These are phyloP conservation scores for Silene vulgaris DNA, from an alignment of 179 eudicot species.

Conservation along the genomic window DNA sequence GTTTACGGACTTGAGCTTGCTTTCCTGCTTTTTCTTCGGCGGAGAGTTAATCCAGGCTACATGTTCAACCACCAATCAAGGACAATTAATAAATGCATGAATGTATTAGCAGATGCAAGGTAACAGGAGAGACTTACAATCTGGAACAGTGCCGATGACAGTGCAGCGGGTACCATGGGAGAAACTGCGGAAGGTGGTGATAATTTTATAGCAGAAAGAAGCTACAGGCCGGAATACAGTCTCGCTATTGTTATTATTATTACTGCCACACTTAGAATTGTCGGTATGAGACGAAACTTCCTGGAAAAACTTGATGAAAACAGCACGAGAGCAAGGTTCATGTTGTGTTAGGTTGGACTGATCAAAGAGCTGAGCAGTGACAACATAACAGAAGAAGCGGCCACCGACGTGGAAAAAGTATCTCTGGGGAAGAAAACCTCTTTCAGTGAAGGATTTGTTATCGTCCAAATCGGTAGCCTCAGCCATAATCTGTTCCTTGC, in stretches of 20 bases:
- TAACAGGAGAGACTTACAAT: no score
- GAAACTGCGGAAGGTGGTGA: no score
- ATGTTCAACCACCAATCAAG: no score
- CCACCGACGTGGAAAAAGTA: not conserved
- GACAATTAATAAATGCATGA: no score
- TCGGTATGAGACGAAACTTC: not conserved
- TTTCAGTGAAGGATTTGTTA: not conserved
- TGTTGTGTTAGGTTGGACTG: not conserved
- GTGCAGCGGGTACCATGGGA: no score
- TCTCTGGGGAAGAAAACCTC: not conserved
- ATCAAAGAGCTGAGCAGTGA: not conserved
- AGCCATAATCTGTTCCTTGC: not conserved
- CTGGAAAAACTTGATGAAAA: slow-evolving; percentile 1
- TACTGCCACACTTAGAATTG: not conserved
- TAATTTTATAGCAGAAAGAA: not conserved
- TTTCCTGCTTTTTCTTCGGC: no score
- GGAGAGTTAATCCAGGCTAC: no score
- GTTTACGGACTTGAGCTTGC: no score
- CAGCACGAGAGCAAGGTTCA: not conserved
- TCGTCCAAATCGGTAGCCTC: not conserved
- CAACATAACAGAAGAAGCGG: no score
- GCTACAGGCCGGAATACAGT: not conserved
- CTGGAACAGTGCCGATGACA: not conserved
- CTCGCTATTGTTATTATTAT: not conserved
- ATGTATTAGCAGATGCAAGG: no score